Evolutionary conservation across 1,284 basidiomycete genomes (phyloP), one percentile per base, ranked within the genome.

Genomic region (Leccinum pachyderme): DNA sequence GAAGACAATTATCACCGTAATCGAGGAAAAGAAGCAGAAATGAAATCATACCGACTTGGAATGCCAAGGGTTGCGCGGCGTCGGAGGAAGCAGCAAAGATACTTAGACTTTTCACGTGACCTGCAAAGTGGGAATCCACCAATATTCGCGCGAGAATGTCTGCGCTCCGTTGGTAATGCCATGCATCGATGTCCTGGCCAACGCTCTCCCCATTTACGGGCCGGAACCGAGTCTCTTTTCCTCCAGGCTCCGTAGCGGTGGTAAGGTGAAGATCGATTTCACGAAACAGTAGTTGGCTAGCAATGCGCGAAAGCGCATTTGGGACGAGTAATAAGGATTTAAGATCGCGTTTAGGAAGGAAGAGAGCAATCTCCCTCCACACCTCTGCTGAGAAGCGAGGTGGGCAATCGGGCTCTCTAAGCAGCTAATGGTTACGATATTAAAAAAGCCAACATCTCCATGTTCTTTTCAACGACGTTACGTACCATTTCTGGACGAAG

Each of bases 111-210:
- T 74, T 75, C 46, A 89, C 79, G 32, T 81, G 76, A 54, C 73
- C 72, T 0, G 86, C 83, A 61, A 88, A 88, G 9, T 73, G 66
- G 1, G 76, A 62, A 63, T 88, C 84, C 8, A 80, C 76, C 53
- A 87, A 82, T 58, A 89, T 81, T 27, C 83, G 75, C 0, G 83
- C 84, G 41, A 89, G 74, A 53, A 89, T 86, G 61, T 87, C 87
- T 4, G 86, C 86, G 58, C 80, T 87, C 18, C 84, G 77, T 59
- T 82, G 82, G 1, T 83, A 80, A 63, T 85, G 79, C 61, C 78
- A 75, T 29, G 72, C 72, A 57, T 82, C 77, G 3, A 74, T 63
- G 37, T 71, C 73, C 67, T 64, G 59, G 25, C 57, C 55, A 13
- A 54, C 25, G 7, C 39, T 24, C 45, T 59, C 68, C 3, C n/a